Conservation (phyloP, 139 green algal genomes). For the Chlorella vulgaris region DNA sequence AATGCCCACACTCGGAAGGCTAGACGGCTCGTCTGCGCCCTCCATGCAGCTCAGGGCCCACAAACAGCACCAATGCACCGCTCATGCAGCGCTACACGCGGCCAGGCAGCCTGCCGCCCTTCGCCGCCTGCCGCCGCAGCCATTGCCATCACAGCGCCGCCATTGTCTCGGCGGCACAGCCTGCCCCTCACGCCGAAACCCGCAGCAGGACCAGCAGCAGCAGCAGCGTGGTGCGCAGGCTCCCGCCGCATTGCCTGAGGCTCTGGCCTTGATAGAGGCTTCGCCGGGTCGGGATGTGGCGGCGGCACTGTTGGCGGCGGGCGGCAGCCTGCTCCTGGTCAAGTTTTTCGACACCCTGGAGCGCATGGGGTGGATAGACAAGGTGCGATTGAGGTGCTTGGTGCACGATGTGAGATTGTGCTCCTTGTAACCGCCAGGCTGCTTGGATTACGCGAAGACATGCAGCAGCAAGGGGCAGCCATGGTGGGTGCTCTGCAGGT, state of each 20-base stretch:
- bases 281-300: constrained; percentile 17
- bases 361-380: constrained; percentile 21
- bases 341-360: constrained; percentile 43
- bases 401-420: neutral
- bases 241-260: constrained; percentile 1
- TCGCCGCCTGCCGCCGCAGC: too few relatives aligned
- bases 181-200: neutral
- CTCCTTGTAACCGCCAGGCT: neutral
- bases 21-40: too few relatives aligned
- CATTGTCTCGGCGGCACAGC: too few relatives aligned
- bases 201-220: neutral
- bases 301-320: constrained; percentile 15
- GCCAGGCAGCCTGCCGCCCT: too few relatives aligned
- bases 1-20: too few relatives aligned
- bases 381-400: constrained; percentile 3
- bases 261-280: neutral
- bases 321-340: constrained; percentile 26
- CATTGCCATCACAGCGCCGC: too few relatives aligned
- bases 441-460: neutral
- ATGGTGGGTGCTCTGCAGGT: too few relatives aligned
- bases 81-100: too few relatives aligned
- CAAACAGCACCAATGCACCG: too few relatives aligned
- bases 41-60: too few relatives aligned
- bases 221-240: neutral
- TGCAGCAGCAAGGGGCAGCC: too few relatives aligned